Conservation (phyloP, 1,284 basidiomycete genomes). For the Fomes fomentarius region DNA sequence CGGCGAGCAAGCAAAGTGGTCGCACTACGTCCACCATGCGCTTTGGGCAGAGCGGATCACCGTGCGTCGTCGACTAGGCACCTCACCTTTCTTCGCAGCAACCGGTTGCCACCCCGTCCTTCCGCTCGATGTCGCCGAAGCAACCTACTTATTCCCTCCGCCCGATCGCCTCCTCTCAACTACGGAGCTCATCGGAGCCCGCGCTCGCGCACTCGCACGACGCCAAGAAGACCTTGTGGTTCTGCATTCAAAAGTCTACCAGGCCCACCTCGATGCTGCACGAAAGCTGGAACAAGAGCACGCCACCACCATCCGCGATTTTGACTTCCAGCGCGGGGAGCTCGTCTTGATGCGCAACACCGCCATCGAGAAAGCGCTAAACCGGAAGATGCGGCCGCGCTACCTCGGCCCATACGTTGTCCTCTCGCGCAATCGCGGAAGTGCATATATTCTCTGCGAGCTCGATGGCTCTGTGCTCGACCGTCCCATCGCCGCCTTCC, state of each 20-base stretch:
- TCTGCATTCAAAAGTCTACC: slow-evolving; percentile 23
- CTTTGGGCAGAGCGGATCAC: slow-evolving; percentile 48
- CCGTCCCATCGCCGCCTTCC: slow-evolving; percentile 33
- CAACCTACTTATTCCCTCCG: neutral
- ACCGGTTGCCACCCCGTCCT: slow-evolving; percentile 42
- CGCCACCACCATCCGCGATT: slow-evolving; percentile 31
- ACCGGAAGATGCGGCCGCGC: slow-evolving; percentile 33
- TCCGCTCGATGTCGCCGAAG: slow-evolving; percentile 21
- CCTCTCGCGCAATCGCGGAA: slow-evolving; percentile 30
- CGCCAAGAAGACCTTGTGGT: slow-evolving; percentile 9
- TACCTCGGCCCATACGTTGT: slow-evolving; percentile 38
- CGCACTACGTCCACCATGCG: slow-evolving; percentile 26
- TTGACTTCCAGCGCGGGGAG: slow-evolving; percentile 38
- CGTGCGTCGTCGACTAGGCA: slow-evolving; percentile 30
- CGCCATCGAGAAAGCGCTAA: slow-evolving; percentile 36
- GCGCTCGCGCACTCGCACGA: slow-evolving; percentile 30
- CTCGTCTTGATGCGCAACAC: slow-evolving; percentile 42
- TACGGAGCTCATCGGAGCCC: neutral
- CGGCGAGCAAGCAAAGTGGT: slow-evolving; percentile 39
- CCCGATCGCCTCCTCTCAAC: neutral
- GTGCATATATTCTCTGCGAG: slow-evolving; percentile 37
- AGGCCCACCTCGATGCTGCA: slow-evolving; percentile 24
- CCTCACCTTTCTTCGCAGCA: slow-evolving; percentile 40
- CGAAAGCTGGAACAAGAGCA: slow-evolving; percentile 29
- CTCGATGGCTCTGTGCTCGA: slow-evolving; percentile 36